Conservation (phyloP, 139 green algal genomes). For the Chlamydomonas applanata region DNA sequence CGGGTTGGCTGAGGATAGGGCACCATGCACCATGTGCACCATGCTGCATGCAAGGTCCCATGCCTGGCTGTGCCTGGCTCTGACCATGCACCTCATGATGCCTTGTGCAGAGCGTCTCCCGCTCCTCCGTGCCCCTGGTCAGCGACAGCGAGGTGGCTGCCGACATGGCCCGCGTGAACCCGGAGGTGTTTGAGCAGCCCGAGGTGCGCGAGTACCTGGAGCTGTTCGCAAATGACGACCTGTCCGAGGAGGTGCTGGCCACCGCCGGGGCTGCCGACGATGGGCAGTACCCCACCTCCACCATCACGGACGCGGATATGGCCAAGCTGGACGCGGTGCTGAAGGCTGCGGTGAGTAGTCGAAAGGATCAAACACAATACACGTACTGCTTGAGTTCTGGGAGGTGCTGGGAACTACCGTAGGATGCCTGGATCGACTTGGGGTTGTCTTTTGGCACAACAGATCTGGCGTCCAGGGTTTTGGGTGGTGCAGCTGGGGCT, state of each 20-base stretch:
- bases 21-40: too few species aligned
- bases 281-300: neutral
- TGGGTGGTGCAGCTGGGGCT: too few species aligned
- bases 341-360: neutral
- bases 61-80: neutral
- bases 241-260: slow-evolving; percentile 3
- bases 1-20: neutral
- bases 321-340: neutral
- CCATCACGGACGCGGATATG: neutral
- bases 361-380: neutral
- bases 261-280: neutral
- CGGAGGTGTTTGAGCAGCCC: slow-evolving; percentile 8
- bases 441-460: too few species aligned
- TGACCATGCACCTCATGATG: neutral
- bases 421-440: too few species aligned
- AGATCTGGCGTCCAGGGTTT: too few species aligned
- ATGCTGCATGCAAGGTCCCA: too few species aligned
- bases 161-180: slow-evolving; percentile 19
- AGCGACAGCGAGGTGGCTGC: slow-evolving; percentile 21
- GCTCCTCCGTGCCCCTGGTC: slow-evolving; percentile 12
- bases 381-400: too few species aligned
- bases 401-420: too few species aligned
- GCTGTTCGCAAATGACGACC: slow-evolving; percentile 7
- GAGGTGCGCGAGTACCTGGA: slow-evolving; percentile 9
- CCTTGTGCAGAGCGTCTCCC: neutral